Conservation (phyloP, 164 flowering plant species). For the Nelumbo lutea region DNA sequence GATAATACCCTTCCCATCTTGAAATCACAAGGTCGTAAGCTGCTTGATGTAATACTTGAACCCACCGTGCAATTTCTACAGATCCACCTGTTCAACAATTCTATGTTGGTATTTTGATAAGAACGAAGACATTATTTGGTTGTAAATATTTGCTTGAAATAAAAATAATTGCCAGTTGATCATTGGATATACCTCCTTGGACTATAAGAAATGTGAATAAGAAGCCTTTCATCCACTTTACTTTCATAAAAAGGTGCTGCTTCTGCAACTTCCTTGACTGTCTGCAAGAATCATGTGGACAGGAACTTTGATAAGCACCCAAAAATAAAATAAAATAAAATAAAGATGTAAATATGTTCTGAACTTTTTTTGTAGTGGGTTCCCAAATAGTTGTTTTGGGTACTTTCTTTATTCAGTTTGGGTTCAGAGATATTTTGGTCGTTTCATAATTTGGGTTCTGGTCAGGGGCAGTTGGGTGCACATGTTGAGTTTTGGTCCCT, state of each 20-base stretch:
- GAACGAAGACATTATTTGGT: neutral
- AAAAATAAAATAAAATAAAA: neutral
- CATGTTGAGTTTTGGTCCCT: too few relatives aligned
- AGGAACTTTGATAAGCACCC: neutral
- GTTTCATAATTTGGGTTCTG: too few relatives aligned
- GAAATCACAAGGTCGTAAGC: conserved; percentile 80
- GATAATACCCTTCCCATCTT: conserved; percentile 74
- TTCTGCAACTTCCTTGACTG: conserved; percentile 66
- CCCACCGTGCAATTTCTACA: conserved; percentile 61
- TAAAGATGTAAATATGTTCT: too few relatives aligned
- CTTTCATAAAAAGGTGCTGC: conserved; percentile 41
- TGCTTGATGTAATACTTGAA: conserved; percentile 59
- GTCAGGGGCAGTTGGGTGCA: too few relatives aligned
- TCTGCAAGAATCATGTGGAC: conserved; percentile 35
- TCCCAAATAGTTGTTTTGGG: too few relatives aligned
- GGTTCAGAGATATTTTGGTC: too few relatives aligned
- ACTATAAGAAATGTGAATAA: conserved; percentile 79
- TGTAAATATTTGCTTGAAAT: too few relatives aligned
- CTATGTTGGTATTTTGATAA: neutral
- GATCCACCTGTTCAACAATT: conserved; percentile 56
- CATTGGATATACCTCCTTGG: conserved; percentile 56
- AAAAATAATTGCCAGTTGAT: neutral
- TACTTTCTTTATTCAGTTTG: too few relatives aligned
- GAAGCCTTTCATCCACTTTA: conserved; percentile 51
- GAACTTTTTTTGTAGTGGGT: too few relatives aligned